Evolutionary conservation across 495 filamentous ascomycete species (phyloP).

Genomic region (Parachaetomium inaequale): DNA sequence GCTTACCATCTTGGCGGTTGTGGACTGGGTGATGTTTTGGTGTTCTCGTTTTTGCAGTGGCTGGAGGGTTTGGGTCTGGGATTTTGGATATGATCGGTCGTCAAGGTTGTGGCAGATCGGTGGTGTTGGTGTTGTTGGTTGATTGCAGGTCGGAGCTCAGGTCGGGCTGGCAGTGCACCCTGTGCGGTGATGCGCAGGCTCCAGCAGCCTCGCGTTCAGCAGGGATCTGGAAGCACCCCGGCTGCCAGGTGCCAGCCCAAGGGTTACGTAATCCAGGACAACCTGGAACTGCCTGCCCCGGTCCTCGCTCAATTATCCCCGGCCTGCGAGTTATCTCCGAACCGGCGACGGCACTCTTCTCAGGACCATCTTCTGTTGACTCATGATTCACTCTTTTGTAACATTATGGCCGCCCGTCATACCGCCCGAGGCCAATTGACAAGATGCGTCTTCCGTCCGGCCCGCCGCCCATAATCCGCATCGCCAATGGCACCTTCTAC

Average conservation of each 20-base stretch:
- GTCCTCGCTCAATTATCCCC: background rate
- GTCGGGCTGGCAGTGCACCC: slow-evolving; percentile 5
- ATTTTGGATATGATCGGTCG: background rate
- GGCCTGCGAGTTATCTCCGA: slow-evolving; percentile 10
- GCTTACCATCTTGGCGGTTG: slow-evolving; percentile 48
- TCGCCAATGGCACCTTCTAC: slow-evolving; percentile 77
- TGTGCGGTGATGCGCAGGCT: slow-evolving; percentile 36
- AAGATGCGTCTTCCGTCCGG: slow-evolving; percentile 34
- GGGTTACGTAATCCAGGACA: slow-evolving; percentile 17
- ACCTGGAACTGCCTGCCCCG: background rate
- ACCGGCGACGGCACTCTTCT: background rate
- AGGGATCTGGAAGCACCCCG: background rate
- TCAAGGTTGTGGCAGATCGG: background rate
- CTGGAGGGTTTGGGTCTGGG: background rate
- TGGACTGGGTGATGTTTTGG: background rate
- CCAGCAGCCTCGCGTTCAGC: slow-evolving; percentile 39
- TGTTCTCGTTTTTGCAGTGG: background rate
- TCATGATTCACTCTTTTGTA: background rate
- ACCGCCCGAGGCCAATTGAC: slow-evolving; percentile 20
- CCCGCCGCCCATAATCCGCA: slow-evolving; percentile 61
- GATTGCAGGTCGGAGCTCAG: slow-evolving; percentile 1
- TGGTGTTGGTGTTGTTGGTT: background rate
- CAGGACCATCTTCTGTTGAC: background rate
- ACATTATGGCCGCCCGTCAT: background rate
- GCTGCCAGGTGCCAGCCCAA: background rate